Base-by-base conservation (phyloP, 768 basidiomycete genomes). In the Cyclocybe cylindracea region DNA sequence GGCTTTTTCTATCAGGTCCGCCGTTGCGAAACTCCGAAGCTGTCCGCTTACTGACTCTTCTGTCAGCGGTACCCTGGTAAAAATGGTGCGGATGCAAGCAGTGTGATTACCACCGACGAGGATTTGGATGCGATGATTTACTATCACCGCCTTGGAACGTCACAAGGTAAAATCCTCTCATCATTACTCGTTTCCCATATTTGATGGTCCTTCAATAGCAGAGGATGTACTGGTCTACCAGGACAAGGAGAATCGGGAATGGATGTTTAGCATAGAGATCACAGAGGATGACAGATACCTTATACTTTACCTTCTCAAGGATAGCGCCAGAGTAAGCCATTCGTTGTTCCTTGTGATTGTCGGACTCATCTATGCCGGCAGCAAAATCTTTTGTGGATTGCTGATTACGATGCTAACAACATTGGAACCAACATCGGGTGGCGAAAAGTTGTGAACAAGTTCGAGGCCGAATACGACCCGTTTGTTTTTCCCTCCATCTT, bases 1-100 rank as follows among this genome's bases (percentile, higher is more conserved):
- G 91, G 91, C 1, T 91, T 93, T 68, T 90, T 93, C 70, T 94
- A 94, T 65, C 90, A 91, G 75, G 76, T 75, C 56, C 29, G 54
- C 39, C 16, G 0, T 9, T 37, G 18, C 29, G 41, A 9, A 39
- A 46, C 14, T 10, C 19, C n/a, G n/a, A n/a, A 14, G 3, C 16
- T n/a, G 7, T 33, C 18, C 5, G 8, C 11, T 32, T 19, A 19
- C 36, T 43, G 10, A 48, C 19, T 38, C 13, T 4, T 73, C 29
- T 38, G 10, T n/a, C 52, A 78, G 76, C 80, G 89, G 11, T 89
- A 79, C 61, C 86, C 87, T 3, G 76, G 78, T 70, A 46, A 69
- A 67, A 39, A 77, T 42, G 72, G 70, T 9, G 69, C 71, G 11
- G 78, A 80, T 51, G 82, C 82, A 51, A 72, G 75, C 47, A 78